Evolutionary conservation across 441 rosid species (phyloP).

Genomic region (Viola pubescens): DNA sequence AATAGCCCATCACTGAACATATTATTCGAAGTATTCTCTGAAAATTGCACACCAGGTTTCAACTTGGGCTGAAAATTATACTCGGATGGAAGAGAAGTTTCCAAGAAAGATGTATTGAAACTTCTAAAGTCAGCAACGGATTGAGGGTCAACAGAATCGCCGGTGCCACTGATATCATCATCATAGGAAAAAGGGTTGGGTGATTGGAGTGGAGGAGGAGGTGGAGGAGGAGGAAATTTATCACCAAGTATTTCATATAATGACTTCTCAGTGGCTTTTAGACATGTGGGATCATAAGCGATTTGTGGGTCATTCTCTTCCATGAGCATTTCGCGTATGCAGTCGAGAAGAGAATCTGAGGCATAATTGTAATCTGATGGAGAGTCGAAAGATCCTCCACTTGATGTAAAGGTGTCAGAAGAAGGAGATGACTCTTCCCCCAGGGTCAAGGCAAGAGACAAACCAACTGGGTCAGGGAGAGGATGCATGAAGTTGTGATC

Average conservation of each 20-base stretch:
- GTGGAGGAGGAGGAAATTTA: slow-evolving; percentile 21
- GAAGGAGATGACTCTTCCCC: slow-evolving; percentile 13
- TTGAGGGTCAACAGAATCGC: no score
- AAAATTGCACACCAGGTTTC: slow-evolving; percentile 9
- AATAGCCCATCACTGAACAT: slow-evolving; percentile 9
- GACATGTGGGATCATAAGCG: slow-evolving; percentile 55
- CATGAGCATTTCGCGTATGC: slow-evolving; percentile 58
- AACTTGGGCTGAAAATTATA: slow-evolving; percentile 17
- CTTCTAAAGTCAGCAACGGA: no score
- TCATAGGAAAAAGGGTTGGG: background rate
- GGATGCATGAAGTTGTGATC: slow-evolving; percentile 23
- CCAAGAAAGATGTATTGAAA: slow-evolving; percentile 17
- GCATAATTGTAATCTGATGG: slow-evolving; percentile 37
- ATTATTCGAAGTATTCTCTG: slow-evolving; percentile 7
- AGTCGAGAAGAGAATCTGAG: slow-evolving; percentile 29
- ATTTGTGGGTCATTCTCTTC: slow-evolving; percentile 53
- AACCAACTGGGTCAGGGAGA: slow-evolving; percentile 19
- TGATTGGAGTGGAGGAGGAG: slow-evolving; percentile 10
- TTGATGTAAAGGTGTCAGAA: slow-evolving; percentile 9
- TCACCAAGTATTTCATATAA: slow-evolving; percentile 46
- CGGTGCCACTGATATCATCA: no score
- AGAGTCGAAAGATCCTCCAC: slow-evolving; percentile 19
- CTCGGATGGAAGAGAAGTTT: slow-evolving; percentile 16
- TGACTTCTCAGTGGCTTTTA: slow-evolving; percentile 53
- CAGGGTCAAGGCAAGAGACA: slow-evolving; percentile 16